Evolutionary conservation across 192 early-diverging fungal genomes (phyloP).

Genomic region (Entomortierella lignicola): DNA sequence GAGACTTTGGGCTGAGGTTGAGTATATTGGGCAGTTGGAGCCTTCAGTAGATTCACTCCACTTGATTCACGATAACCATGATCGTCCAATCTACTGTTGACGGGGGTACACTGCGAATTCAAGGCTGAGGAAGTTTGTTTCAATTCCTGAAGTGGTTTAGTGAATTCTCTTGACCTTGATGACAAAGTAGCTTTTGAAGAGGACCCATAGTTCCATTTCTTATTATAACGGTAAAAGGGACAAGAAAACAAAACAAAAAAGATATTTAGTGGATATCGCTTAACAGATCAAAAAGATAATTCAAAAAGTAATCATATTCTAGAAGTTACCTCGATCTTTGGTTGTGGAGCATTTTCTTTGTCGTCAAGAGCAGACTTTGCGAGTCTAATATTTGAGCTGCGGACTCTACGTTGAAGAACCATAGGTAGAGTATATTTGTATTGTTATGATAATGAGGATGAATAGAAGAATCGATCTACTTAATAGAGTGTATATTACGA

Average conservation of each 20-base stretch:
- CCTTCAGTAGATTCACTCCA: slow-evolving; percentile 5
- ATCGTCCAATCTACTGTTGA: no score
- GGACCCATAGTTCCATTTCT: neutral
- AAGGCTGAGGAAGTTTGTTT: neutral
- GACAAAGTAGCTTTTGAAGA: neutral
- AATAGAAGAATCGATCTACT: no score
- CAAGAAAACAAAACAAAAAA: neutral
- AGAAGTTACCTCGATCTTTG: neutral
- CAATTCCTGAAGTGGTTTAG: neutral
- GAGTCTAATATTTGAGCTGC: neutral
- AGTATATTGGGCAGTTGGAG: neutral
- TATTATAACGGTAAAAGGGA: no score
- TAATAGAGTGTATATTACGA: no score
- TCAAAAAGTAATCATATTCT: no score
- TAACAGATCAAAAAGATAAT: neutral
- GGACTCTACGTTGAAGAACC: neutral
- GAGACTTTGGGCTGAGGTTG: neutral
- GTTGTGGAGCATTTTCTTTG: slow-evolving; percentile 10
- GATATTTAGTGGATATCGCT: neutral
- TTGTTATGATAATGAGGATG: neutral
- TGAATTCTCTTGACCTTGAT: neutral
- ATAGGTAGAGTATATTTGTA: neutral
- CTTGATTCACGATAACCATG: neutral
- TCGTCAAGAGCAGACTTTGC: neutral
- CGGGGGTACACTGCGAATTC: neutral